Evolutionary conservation across 306 rosid genomes (phyloP).

Genomic region (Trichosanthes truncata): DNA sequence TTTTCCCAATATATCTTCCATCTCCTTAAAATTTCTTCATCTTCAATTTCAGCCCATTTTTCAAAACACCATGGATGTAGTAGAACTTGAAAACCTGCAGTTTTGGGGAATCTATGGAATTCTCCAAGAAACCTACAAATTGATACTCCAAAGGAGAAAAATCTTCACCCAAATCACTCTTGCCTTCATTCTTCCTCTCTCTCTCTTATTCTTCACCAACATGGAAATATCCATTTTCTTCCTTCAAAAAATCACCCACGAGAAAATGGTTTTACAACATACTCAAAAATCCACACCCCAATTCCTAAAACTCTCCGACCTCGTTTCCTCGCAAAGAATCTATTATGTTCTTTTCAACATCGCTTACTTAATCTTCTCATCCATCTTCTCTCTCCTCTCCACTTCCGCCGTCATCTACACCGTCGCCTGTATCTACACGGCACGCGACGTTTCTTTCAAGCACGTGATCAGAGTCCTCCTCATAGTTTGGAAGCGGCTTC

Average conservation of each 20-base stretch:
- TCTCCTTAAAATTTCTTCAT: not conserved
- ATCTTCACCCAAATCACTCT: constrained; percentile 17
- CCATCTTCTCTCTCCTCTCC: constrained; percentile 24
- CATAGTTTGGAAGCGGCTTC: constrained; percentile 18
- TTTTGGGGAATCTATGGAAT: constrained; percentile 19
- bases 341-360: constrained; percentile 11
- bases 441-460: constrained; percentile 14
- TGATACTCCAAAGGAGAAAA: constrained; percentile 10
- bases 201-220: constrained; percentile 16
- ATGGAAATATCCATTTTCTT: constrained; percentile 8
- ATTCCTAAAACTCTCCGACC: not conserved
- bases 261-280: not conserved
- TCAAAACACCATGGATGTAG: constrained; percentile 21
- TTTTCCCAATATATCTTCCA: not conserved
- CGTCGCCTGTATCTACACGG: constrained; percentile 22
- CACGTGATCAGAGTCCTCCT: not conserved
- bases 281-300: not conserved
- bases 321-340: not conserved
- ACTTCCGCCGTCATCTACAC: constrained; percentile 24
- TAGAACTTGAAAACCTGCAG: constrained; percentile 21
- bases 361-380: constrained; percentile 11
- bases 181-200: constrained; percentile 19
- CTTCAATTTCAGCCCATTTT: not conserved
- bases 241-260: not conserved
- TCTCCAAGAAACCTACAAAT: constrained; percentile 15